These are phyloP conservation scores for Amanita molliuscula DNA, from an alignment of 768 basidiomycete species.

Conservation along the genomic window DNA sequence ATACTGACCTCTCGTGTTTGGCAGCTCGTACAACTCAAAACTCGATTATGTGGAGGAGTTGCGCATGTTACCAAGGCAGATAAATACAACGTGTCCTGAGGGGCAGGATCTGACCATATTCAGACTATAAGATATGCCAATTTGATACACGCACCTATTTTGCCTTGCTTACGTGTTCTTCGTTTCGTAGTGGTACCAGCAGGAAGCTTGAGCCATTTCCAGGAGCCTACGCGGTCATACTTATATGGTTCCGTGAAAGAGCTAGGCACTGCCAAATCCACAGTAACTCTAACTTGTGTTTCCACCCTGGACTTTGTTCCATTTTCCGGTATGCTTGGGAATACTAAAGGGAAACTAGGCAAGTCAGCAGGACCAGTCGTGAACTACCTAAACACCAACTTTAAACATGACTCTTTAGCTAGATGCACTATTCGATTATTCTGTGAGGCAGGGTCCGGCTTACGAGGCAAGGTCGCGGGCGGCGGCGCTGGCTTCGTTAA, in stretches of 20 bases:
- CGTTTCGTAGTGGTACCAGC: constrained; percentile 77
- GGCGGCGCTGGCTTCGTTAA: constrained; percentile 60
- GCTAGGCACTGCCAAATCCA: constrained; percentile 67
- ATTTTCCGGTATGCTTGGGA: constrained; percentile 71
- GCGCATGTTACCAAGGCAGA: constrained; percentile 72
- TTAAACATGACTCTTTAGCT: constrained; percentile 65
- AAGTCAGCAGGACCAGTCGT: constrained; percentile 9
- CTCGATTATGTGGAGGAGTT: constrained; percentile 64
- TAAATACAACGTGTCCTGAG: constrained; percentile 63
- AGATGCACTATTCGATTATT: constrained; percentile 60
- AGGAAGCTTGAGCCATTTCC: constrained; percentile 81
- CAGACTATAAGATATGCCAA: constrained; percentile 7
- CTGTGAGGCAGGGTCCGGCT: constrained; percentile 35
- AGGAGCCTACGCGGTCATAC: constrained; percentile 79
- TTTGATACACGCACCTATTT: constrained; percentile 45
- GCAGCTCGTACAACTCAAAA: constrained; percentile 81
- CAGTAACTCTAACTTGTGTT: constrained; percentile 80
- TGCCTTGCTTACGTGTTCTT: constrained; percentile 74
- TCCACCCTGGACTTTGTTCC: constrained; percentile 93
- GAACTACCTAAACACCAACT: constrained; percentile 32
- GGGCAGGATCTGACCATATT: constrained; percentile 42
- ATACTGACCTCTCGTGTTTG: constrained; percentile 65
- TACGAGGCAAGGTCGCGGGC: constrained; percentile 48
- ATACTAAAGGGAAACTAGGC: constrained; percentile 65
- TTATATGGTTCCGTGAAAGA: constrained; percentile 49